These are phyloP conservation scores for Saksenaea oblongispora DNA, from an alignment of 371 early-diverging fungal genomes.

Conservation along the genomic window DNA sequence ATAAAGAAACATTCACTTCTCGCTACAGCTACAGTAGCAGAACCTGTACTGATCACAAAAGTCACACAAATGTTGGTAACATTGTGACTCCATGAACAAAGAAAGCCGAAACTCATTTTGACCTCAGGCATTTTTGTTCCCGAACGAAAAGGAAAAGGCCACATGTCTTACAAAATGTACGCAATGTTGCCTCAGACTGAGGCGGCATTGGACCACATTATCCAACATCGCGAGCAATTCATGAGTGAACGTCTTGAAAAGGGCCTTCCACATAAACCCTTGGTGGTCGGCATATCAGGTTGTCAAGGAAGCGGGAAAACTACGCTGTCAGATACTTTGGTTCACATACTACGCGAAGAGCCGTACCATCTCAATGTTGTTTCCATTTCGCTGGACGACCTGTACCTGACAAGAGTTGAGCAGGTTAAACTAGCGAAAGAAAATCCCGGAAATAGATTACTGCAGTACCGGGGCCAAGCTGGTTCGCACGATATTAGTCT, in stretches of 20 bases:
- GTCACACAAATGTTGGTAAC: too few species aligned
- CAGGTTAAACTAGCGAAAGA: constrained; percentile 55
- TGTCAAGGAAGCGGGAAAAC: constrained; percentile 86
- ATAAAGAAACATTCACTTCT: too few species aligned
- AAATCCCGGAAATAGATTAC: constrained; percentile 66
- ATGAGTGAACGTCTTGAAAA: constrained; percentile 17
- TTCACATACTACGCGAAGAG: constrained; percentile 35
- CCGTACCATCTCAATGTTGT: constrained; percentile 58
- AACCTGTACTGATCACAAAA: too few species aligned
- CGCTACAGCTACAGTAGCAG: too few species aligned
- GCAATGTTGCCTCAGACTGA: constrained; percentile 44
- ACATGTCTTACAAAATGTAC: constrained; percentile 20
- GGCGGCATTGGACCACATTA: constrained; percentile 40
- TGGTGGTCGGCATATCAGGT: constrained; percentile 75
- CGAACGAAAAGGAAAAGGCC: neutral
- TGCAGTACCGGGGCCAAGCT: constrained; percentile 80
- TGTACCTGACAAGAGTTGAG: constrained; percentile 74
- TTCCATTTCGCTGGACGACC: constrained; percentile 85
- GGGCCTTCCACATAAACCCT: constrained; percentile 40
- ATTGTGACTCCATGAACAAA: too few species aligned
- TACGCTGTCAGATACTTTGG: constrained; percentile 60
- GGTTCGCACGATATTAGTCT: constrained; percentile 89
- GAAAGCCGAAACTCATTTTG: too few species aligned
- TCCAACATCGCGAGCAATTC: constrained; percentile 34
- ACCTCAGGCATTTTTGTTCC: too few species aligned